Evolutionary conservation across 208 protist genomes (phyloP).

Genomic region (Leishmania aethiopica): DNA sequence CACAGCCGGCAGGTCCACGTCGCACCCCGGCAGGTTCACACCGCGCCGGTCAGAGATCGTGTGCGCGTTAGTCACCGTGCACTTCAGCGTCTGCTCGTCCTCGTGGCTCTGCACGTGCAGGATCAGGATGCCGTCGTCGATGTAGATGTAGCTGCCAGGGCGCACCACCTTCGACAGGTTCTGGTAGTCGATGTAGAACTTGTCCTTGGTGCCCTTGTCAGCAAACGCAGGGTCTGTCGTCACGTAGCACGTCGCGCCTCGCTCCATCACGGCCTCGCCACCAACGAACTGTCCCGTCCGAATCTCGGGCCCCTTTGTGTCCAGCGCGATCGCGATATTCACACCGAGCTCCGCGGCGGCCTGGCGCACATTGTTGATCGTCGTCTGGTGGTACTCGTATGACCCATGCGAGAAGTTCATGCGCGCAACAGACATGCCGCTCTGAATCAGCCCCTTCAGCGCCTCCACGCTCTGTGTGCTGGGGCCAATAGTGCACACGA

Average conservation of each 20-base stretch:
- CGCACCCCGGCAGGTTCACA: constrained; percentile 88
- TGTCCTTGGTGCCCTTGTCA: constrained; percentile 76
- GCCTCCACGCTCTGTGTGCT: constrained; percentile 94
- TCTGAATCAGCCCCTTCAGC: constrained; percentile 92
- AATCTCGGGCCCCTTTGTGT: constrained; percentile 98
- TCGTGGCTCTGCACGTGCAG: constrained; percentile 83
- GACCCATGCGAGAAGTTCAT: constrained; percentile 98
- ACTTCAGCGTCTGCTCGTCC: constrained; percentile 76
- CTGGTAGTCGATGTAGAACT: constrained; percentile 94
- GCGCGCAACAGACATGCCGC: constrained; percentile 97
- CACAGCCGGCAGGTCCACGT: constrained; percentile 88
- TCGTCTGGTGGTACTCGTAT: constrained; percentile 95
- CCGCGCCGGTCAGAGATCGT: constrained; percentile 85
- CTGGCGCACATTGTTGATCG: constrained; percentile 95
- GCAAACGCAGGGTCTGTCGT: constrained; percentile 89
- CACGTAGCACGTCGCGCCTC: constrained; percentile 83
- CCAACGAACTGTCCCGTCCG: constrained; percentile 92
- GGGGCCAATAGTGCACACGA: constrained; percentile 98
- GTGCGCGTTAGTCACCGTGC: constrained; percentile 82
- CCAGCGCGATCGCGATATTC: constrained; percentile 95
- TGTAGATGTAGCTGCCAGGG: constrained; percentile 90
- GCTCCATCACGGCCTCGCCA: constrained; percentile 65
- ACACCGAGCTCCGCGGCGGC: constrained; percentile 84
- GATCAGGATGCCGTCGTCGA: constrained; percentile 97
- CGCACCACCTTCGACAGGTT: constrained; percentile 82